Evolutionary conservation across 140 eudicot genomes (phyloP).

Genomic region (Stevia rebaudiana): DNA sequence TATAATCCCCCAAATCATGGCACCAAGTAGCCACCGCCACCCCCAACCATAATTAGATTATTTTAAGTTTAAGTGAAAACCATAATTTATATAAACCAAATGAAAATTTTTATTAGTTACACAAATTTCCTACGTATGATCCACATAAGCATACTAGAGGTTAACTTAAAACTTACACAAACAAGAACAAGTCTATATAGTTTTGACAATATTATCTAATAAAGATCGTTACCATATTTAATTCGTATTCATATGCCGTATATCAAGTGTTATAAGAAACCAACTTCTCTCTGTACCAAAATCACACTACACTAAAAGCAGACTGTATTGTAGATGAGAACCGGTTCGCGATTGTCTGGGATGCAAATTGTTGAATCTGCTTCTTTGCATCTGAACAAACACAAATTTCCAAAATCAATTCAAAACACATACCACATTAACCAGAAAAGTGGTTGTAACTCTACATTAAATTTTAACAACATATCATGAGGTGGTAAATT

Average conservation of each 20-base stretch:
- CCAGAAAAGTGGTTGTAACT: background rate
- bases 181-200: too few relatives aligned
- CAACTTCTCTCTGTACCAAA: conserved; percentile 11
- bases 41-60: too few relatives aligned
- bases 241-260: conserved; percentile 12
- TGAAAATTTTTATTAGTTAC: too few relatives aligned
- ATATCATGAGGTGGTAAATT: background rate
- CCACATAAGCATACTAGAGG: too few relatives aligned
- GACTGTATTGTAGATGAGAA: conserved; percentile 66
- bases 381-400: conserved; percentile 86
- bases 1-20: too few relatives aligned
- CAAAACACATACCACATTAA: background rate
- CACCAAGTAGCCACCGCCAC: too few relatives aligned
- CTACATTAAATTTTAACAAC: background rate
- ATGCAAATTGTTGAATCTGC: conserved; percentile 93
- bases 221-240: background rate
- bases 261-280: conserved; percentile 26
- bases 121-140: too few relatives aligned
- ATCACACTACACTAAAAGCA: conserved; percentile 83
- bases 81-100: too few relatives aligned
- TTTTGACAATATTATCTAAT: conserved; percentile 14
- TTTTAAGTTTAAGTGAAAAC: too few relatives aligned
- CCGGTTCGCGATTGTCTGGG: conserved; percentile 80
- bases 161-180: too few relatives aligned
- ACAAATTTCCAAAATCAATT: conserved; percentile 10